Evolutionary conservation across 2,329 filamentous ascomycete genomes (phyloP), one percentile per base, ranked within the genome.

Genomic region (Exophiala aquamarina): DNA sequence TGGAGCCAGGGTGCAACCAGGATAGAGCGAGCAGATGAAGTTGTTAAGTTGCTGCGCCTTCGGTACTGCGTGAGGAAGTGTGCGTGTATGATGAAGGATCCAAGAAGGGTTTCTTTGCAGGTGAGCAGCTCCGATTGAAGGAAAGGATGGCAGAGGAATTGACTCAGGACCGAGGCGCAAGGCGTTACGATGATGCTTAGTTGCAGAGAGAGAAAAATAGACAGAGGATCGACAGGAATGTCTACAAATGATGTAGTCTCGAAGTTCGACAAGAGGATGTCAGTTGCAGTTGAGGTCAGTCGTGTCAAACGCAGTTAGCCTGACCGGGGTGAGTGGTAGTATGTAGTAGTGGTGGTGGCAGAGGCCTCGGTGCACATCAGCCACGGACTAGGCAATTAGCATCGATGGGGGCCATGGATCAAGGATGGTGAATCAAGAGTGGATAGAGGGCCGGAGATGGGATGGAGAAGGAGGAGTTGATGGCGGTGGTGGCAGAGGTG

Each of bases 41-140:
- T 41, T 38, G 40, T 28, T 28, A 41, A 46, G 37, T 3, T 55
- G 52, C 52, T 55, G 52, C 52, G 52, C 52, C 52, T 47, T 48
- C 15, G 28, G 47, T 45, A 38, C 39, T 55, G 49, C 51, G 51
- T 40, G 49, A 26, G 6, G 23, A 11, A 26, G 23, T 11, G 23
- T 6, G 23, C 23, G 23, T n/a, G n/a, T n/a, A n/a, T n/a, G 46
- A n/a, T 15, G 18, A 14, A 38, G 36, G 26, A 20, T 18, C 14
- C 35, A 37, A 36, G 13, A 17, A 28, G 18, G 43, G 37, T 28
- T 41, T 20, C 31, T 41, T 39, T 36, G 41, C 23, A 41, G 34
- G 36, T 39, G 28, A 14, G 21, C 23, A 10, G 6, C 7, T 28
- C 29, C 13, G 37, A 18, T 17, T 15, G 35, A 15, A 23, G n/a